Evolutionary conservation across 179 eudicot genomes (phyloP).

Genomic region (Silene vulgaris): DNA sequence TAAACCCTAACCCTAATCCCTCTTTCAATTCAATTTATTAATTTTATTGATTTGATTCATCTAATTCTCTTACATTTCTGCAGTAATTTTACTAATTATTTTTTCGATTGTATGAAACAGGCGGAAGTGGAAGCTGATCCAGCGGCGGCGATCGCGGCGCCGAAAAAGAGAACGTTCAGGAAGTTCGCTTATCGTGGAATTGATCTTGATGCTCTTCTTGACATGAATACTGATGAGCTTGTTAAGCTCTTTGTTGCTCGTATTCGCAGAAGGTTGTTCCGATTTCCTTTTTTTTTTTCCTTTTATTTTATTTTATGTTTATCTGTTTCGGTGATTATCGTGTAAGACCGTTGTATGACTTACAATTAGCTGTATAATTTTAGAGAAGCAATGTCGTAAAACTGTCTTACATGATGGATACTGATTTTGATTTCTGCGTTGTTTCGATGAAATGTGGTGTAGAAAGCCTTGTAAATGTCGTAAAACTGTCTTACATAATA

Average conservation of each 20-base stretch:
- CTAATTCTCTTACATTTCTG: too few species aligned
- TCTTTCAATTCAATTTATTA: too few species aligned
- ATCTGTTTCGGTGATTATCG: neutral
- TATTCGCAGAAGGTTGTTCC: constrained; percentile 60
- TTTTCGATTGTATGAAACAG: constrained; percentile 16
- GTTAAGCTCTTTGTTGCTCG: constrained; percentile 81
- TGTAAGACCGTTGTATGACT: too few species aligned
- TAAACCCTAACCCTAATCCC: too few species aligned
- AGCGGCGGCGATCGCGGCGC: constrained; percentile 33
- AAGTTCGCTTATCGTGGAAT: constrained; percentile 90
- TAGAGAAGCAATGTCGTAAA: neutral
- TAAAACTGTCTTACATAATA: too few species aligned
- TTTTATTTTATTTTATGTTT: neutral
- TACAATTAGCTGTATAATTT: too few species aligned
- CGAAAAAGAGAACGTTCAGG: constrained; percentile 97
- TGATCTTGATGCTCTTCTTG: constrained; percentile 82
- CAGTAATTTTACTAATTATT: too few species aligned
- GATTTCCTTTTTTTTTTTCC: too few species aligned
- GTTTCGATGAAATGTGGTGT: neutral
- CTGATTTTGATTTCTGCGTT: too few species aligned
- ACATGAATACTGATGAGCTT: constrained; percentile 77
- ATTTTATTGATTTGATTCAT: too few species aligned
- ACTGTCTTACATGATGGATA: neutral
- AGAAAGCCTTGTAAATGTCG: neutral
- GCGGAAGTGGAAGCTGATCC: constrained; percentile 28